A percentile compares a stretch with the other conserved stretches of the same genome.
phyloP scores from a whole-genome alignment of 768 basidiomycete species.

The Rhodotorula diobovata region DNA sequence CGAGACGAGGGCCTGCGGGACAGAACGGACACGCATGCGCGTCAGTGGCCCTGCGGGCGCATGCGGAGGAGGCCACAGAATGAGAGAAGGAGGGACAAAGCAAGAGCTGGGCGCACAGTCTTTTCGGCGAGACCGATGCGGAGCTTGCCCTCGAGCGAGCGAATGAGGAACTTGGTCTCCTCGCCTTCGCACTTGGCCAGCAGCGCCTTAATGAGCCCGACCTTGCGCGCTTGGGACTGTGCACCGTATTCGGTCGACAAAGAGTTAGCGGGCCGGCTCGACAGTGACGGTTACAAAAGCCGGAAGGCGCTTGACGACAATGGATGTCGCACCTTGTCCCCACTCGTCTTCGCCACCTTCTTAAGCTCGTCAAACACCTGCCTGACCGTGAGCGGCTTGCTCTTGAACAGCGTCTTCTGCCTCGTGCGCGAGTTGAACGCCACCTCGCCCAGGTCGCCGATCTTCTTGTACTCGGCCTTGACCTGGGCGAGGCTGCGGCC shows the following conservation, averaged over 20 bases:
- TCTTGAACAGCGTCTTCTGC: slow-evolving; percentile 90
- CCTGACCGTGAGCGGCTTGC: slow-evolving; percentile 80
- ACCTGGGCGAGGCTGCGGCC: slow-evolving; percentile 77
- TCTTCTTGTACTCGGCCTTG: slow-evolving; percentile 87
- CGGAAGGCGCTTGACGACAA: neutral
- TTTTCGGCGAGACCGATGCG: slow-evolving; percentile 95
- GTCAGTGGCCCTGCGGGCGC: no score
- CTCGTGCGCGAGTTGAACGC: slow-evolving; percentile 66
- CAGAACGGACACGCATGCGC: no score
- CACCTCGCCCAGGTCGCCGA: slow-evolving; percentile 91
- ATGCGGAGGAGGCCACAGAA: no score
- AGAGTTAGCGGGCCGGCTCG: no score
- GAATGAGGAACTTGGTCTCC: slow-evolving; percentile 95
- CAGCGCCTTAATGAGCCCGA: slow-evolving; percentile 87
- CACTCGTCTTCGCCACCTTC: slow-evolving; percentile 73
- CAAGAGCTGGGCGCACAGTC: slow-evolving; percentile 52
- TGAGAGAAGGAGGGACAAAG: neutral
- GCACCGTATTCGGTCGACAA: no score
- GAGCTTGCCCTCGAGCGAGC: slow-evolving; percentile 92
- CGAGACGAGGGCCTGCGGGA: slow-evolving; percentile 58
- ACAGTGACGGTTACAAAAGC: no score
- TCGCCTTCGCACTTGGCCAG: slow-evolving; percentile 80
- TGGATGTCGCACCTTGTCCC: slow-evolving; percentile 17
- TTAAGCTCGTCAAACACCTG: slow-evolving; percentile 83
- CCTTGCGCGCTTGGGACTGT: slow-evolving; percentile 91